Conservation (phyloP, 371 early-diverging fungal genomes). For the Synchytrium microbalum region DNA sequence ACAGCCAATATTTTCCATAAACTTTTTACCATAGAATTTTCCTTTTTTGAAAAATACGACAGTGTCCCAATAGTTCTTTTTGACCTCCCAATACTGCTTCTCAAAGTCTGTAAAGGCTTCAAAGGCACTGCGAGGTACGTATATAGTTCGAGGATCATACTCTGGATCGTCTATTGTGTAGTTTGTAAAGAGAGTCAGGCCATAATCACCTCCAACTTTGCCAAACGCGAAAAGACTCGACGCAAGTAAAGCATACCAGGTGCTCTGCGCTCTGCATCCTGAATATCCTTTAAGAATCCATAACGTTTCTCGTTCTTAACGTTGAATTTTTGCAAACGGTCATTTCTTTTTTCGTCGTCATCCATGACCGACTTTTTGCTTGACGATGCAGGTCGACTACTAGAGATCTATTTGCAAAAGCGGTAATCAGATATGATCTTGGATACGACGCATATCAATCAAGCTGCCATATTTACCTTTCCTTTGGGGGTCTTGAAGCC, state of each 20-base stretch:
- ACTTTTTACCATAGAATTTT: constrained; percentile 91
- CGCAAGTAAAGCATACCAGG: constrained; percentile 12
- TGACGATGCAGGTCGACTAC: background rate
- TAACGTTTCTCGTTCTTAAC: constrained; percentile 81
- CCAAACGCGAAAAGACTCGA: background rate
- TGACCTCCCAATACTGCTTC: constrained; percentile 99
- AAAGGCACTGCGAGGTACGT: constrained; percentile 77
- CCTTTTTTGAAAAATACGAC: constrained; percentile 99
- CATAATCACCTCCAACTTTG: constrained; percentile 17
- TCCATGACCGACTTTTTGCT: background rate
- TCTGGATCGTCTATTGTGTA: constrained; percentile 52
- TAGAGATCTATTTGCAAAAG: background rate
- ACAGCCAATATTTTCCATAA: too few relatives aligned
- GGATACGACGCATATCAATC: too few relatives aligned
- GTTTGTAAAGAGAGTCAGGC: constrained; percentile 2
- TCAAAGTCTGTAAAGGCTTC: constrained; percentile 93
- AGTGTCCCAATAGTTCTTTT: constrained; percentile 90
- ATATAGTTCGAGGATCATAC: constrained; percentile 94
- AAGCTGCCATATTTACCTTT: background rate
- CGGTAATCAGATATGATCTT: background rate
- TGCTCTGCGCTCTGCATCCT: constrained; percentile 61
- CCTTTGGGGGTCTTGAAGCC: background rate
- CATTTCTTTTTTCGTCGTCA: constrained; percentile 10
- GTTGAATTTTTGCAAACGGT: constrained; percentile 57
- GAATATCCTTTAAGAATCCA: constrained; percentile 72